These are phyloP conservation scores for Ballota nigra DNA, from an alignment of 257 asterid genomes.

Conservation along the genomic window DNA sequence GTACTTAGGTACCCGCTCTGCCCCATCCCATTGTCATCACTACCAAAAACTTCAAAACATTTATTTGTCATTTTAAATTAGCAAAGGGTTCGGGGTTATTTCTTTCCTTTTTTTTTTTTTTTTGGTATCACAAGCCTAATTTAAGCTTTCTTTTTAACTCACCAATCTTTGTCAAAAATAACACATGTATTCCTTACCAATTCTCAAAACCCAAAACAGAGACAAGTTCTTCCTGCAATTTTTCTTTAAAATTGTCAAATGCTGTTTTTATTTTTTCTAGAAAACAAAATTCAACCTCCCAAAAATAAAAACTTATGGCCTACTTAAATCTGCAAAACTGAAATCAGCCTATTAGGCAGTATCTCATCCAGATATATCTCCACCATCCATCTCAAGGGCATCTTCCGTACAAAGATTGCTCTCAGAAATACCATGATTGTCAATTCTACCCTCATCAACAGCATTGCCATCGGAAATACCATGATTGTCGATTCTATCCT, in stretches of 20 bases:
- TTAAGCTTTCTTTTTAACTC: not conserved
- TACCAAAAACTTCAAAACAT: not conserved
- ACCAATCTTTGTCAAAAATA: not conserved
- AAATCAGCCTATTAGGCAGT: no score
- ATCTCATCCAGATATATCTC: not conserved
- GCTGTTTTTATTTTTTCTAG: not conserved
- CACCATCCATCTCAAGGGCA: not conserved
- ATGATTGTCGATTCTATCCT: no score
- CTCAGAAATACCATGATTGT: constrained; percentile 10
- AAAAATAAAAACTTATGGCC: not conserved
- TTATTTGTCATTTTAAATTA: not conserved
- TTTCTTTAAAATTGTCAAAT: not conserved
- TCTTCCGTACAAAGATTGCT: constrained; percentile 22
- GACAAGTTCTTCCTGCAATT: not conserved
- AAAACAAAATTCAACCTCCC: not conserved
- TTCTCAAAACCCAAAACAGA: not conserved
- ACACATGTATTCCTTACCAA: not conserved
- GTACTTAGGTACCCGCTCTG: no score
- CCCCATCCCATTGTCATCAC: no score
- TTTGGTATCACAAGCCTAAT: not conserved
- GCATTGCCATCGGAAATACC: no score
- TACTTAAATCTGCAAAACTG: not conserved
- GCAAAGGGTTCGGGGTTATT: not conserved
- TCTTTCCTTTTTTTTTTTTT: no score
- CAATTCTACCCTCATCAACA: constrained; percentile 10